Evolutionary conservation across 805 yeast species (phyloP), one percentile per base, ranked within the genome.

Genomic region (Candida pseudofarinosa): DNA sequence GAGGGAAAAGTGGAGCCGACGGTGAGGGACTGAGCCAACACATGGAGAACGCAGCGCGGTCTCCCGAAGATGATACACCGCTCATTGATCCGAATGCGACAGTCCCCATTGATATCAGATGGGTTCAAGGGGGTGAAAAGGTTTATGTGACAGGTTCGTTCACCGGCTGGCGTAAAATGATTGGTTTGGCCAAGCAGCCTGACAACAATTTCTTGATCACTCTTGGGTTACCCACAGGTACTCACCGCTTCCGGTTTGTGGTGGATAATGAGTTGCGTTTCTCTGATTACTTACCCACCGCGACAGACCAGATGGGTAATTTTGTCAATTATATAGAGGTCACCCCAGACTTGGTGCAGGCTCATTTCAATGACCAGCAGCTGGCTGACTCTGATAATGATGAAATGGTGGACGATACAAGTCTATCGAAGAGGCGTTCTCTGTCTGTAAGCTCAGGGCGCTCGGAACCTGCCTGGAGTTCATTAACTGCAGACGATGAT

Each of bases 101-200:
- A 4, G 59, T 69, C 10, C 81, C 81, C 1, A 73, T 88, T 1
- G 89, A 84, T 43, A 84, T 89, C 44, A 80, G 80, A 50, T 91
- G 99, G 99, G 82, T 81, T 14, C 96, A 91, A 63, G 98, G 98
- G n/a, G 99, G 99, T 47, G 79, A 79, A 39, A 86, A 86, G 55
- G 98, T 93, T 2, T 93, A 89, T 61, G 96, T 91, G 12, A 93
- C 97, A 30, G 99, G 99, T 39, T 86, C 97, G 0, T 91, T 91
- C 65, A 93, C 99, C 0, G 97, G 96, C 3, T 93, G 99, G 98
- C 74, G 97, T 52, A 91, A 90, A 65, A 91, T 93, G 98, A 90
- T 91, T 57, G 95, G 95, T 33, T 69, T 93, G 54, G 75, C 75
- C 23, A 71, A 69, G 62, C 78, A 62, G 65, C 71, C 54, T 7